These are phyloP conservation scores for Lavandula angustifolia DNA, from an alignment of 257 asterid genomes.

Conservation along the genomic window DNA sequence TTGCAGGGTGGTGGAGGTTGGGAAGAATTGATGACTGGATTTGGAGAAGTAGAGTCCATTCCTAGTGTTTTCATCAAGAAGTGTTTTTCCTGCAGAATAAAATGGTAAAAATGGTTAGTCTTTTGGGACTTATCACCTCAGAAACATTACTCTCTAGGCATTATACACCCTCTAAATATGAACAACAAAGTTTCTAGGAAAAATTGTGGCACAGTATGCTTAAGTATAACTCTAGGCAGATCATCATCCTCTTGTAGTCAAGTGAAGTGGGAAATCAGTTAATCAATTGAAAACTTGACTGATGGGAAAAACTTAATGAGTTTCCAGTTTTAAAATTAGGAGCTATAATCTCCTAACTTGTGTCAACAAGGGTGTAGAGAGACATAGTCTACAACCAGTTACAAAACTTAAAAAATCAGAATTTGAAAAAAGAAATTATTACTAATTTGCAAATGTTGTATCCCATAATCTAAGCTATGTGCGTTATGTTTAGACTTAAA, in stretches of 20 bases:
- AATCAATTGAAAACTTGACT: neutral
- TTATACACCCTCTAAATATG: neutral
- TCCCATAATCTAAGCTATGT: neutral
- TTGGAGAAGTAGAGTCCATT: conserved; percentile 60
- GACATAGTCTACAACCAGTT: neutral
- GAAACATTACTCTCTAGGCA: too few species aligned
- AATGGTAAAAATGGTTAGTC: conserved; percentile 14
- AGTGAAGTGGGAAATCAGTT: neutral
- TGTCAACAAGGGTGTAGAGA: neutral
- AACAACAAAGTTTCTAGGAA: neutral
- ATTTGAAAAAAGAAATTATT: neutral
- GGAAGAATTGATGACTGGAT: conserved; percentile 53
- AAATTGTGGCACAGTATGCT: neutral
- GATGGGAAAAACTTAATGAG: neutral
- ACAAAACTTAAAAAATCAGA: neutral
- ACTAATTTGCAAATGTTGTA: neutral
- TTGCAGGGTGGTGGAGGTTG: conserved; percentile 87
- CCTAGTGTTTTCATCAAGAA: conserved; percentile 91
- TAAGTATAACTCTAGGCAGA: neutral
- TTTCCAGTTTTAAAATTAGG: neutral
- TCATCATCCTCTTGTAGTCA: neutral
- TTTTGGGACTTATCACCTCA: neutral
- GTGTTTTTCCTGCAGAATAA: conserved; percentile 83
- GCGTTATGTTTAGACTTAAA: too few species aligned
- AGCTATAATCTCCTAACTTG: neutral